Percentiles rank a stretch among this genome's conserved stretches.
Evolutionary conservation across 176 grass and related monocot genomes (phyloP).

Genomic region (Metroxylon sagu): DNA sequence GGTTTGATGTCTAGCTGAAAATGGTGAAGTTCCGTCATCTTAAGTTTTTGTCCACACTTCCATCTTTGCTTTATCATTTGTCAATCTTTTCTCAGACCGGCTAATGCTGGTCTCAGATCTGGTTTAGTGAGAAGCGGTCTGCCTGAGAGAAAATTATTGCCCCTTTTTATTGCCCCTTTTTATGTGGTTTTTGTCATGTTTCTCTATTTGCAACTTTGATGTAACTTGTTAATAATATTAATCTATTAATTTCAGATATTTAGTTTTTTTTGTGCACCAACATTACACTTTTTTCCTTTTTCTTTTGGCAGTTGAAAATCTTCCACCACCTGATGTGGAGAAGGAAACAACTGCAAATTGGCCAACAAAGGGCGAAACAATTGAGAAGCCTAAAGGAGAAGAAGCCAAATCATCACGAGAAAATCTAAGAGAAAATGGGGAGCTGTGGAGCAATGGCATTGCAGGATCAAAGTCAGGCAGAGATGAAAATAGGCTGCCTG

Average conservation of each 20-base stretch:
- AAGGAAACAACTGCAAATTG: conserved; percentile 40
- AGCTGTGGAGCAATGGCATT: conserved; percentile 44
- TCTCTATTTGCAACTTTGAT: too few relatives aligned
- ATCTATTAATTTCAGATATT: not conserved
- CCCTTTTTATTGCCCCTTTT: too few relatives aligned
- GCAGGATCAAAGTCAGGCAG: conserved; percentile 32
- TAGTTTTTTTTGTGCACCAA: not conserved
- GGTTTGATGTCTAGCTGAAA: too few relatives aligned
- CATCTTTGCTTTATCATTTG: too few relatives aligned
- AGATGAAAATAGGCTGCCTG: conserved; percentile 28
- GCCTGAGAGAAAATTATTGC: too few relatives aligned
- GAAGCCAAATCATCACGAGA: conserved; percentile 38
- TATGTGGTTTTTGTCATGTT: too few relatives aligned
- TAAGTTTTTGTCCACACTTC: too few relatives aligned
- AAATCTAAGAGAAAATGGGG: conserved; percentile 65
- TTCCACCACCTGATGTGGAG: conserved; percentile 18
- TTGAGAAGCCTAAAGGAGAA: conserved; percentile 28
- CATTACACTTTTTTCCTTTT: not conserved
- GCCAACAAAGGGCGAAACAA: conserved; percentile 29
- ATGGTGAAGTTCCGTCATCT: too few relatives aligned
- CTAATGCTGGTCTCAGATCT: too few relatives aligned
- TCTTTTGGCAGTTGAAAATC: conserved; percentile 41
- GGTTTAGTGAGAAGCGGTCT: too few relatives aligned
- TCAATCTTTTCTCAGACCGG: too few relatives aligned
- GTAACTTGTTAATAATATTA: too few relatives aligned